Conservation (phyloP, 192 early-diverging fungal genomes). For the Dissophora globulifera region DNA sequence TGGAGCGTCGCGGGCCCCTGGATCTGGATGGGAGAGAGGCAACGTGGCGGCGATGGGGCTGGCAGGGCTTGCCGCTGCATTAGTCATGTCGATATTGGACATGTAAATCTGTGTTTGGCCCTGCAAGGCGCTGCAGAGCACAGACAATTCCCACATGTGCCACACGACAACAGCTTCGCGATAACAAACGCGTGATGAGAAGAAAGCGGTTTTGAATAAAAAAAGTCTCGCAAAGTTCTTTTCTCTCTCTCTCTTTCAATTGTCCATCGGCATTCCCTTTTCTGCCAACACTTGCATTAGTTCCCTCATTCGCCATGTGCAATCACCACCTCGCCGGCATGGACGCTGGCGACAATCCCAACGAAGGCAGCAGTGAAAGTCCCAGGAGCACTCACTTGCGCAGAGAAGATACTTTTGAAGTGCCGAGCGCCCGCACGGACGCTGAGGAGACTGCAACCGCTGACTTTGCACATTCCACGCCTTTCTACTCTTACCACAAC, state of each 20-base stretch:
- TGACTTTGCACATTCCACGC: not conserved
- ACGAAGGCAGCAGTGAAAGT: no score
- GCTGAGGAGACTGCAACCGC: not conserved
- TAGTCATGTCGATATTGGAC: not conserved
- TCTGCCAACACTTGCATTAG: not conserved
- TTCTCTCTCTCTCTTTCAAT: not conserved
- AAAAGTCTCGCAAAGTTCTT: no score
- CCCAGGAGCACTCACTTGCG: not conserved
- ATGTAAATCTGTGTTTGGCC: not conserved
- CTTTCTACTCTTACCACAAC: slow-evolving; percentile 15
- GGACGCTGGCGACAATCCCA: not conserved
- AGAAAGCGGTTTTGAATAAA: no score
- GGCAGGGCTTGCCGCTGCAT: not conserved
- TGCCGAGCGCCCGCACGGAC: slow-evolving; percentile 7
- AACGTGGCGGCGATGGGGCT: not conserved
- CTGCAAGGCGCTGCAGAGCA: not conserved
- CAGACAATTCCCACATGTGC: not conserved
- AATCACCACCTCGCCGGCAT: not conserved
- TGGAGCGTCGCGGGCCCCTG: not conserved
- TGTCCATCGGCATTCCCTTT: no score
- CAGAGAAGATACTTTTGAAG: slow-evolving; percentile 22
- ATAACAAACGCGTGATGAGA: no score
- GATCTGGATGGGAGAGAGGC: no score
- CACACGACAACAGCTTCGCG: not conserved
- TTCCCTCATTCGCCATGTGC: not conserved